A percentile compares a stretch with the other conserved stretches of the same genome.
phyloP scores from a whole-genome alignment of 495 filamentous ascomycete genomes.

The Staphylotrichum longicolle region DNA sequence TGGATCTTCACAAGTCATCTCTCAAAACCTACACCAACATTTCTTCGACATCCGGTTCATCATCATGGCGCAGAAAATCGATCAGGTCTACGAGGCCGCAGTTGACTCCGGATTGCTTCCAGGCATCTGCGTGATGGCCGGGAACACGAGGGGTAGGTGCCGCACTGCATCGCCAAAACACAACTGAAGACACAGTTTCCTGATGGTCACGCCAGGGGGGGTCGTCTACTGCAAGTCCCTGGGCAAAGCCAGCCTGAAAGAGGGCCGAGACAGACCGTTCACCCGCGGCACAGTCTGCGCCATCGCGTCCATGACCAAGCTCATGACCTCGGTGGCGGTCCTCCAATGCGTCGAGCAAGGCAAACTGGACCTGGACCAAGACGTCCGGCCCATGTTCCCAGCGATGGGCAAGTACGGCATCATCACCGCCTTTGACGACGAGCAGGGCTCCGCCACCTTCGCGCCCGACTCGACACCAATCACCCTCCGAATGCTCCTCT shows the following conservation, averaged over 20 bases:
- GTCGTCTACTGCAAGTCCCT: conserved; percentile 20
- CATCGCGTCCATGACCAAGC: conserved; percentile 38
- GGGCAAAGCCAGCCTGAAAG: conserved; percentile 14
- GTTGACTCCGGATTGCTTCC: conserved; percentile 15
- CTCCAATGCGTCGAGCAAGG: conserved; percentile 36
- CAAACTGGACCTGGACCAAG: conserved; percentile 33
- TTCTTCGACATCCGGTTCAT: too few relatives aligned
- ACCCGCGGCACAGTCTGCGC: conserved; percentile 14
- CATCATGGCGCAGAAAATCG: conserved; percentile 16
- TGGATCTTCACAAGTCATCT: too few relatives aligned
- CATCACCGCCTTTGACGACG: conserved; percentile 30
- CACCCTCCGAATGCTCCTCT: conserved; percentile 33
- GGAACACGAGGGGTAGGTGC: conserved; percentile 15
- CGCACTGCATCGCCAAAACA: neutral
- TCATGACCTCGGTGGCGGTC: conserved; percentile 37
- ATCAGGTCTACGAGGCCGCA: conserved; percentile 10
- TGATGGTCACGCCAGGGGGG: neutral
- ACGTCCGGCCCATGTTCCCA: conserved; percentile 30
- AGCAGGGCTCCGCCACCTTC: neutral
- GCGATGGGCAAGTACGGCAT: conserved; percentile 32
- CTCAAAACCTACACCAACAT: too few relatives aligned
- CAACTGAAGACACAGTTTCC: neutral
- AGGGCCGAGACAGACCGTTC: conserved; percentile 12
- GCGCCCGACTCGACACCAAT: conserved; percentile 26
- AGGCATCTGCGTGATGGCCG: conserved; percentile 17